A percentile compares a stretch with the other conserved stretches of the same genome.
Evolutionary conservation across 225 moss, liverwort and hornwort species (phyloP).

Genomic region (Anthoceros angustus): DNA sequence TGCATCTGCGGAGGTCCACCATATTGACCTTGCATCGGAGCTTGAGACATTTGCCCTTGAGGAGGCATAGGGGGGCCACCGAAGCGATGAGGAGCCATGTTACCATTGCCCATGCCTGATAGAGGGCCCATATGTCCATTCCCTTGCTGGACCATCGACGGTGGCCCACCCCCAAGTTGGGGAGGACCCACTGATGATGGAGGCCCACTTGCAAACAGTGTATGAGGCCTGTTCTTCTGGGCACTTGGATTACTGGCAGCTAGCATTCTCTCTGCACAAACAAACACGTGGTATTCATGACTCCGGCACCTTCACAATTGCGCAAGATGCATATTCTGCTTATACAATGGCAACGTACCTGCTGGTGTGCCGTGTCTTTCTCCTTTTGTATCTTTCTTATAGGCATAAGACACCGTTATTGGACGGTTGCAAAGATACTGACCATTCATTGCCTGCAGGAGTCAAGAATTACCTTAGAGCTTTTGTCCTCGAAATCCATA

Average conservation of each 20-base stretch:
- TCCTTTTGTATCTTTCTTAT: conserved; percentile 98
- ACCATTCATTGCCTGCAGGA: conserved; percentile 82
- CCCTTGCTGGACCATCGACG: conserved; percentile 42
- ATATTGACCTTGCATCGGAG: conserved; percentile 42
- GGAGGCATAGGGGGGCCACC: conserved; percentile 75
- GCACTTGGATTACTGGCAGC: conserved; percentile 91
- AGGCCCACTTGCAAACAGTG: conserved; percentile 90
- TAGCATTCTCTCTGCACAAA: conserved; percentile 67
- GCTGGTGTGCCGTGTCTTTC: conserved; percentile 93
- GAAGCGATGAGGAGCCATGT: conserved; percentile 47
- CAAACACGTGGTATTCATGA: neutral
- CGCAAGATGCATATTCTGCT: neutral
- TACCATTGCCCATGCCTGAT: conserved; percentile 35
- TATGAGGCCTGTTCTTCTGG: conserved; percentile 89
- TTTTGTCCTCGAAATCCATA: neutral
- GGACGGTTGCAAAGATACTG: conserved; percentile 98
- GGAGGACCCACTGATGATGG: conserved; percentile 84
- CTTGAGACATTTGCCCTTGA: conserved; percentile 47
- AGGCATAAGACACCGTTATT: conserved; percentile 95
- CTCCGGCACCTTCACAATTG: neutral
- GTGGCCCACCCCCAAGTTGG: conserved; percentile 68
- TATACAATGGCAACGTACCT: conserved; percentile 22
- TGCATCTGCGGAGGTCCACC: conserved; percentile 19
- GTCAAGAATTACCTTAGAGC: neutral
- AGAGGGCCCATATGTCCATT: conserved; percentile 64